phyloP scores from a whole-genome alignment of 2,329 filamentous ascomycete species.

The Penicillium expansum region DNA sequence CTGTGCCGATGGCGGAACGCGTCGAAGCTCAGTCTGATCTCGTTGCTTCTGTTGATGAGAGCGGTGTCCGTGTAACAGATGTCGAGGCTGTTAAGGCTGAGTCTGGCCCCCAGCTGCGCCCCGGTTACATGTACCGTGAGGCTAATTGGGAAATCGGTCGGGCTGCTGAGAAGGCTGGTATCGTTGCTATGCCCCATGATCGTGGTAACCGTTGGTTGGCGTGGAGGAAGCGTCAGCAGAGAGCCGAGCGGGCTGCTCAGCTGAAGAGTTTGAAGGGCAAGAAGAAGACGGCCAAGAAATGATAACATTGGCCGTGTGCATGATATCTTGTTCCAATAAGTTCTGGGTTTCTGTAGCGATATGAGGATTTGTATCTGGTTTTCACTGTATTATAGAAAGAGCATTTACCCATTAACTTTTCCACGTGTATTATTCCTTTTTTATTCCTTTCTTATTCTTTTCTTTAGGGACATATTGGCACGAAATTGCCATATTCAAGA shows the following conservation, averaged over 20 bases:
- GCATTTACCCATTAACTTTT: slow-evolving; percentile 9
- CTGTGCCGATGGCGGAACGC: slow-evolving; percentile 39
- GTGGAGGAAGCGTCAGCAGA: slow-evolving; percentile 59
- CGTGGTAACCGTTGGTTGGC: slow-evolving; percentile 62
- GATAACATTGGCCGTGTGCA: slow-evolving; percentile 17
- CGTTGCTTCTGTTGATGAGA: slow-evolving; percentile 24
- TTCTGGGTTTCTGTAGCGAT: slow-evolving; percentile 27
- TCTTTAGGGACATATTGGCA: background rate
- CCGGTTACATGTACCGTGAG: slow-evolving; percentile 63
- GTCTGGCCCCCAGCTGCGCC: slow-evolving; percentile 43
- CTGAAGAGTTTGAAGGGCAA: slow-evolving; percentile 54
- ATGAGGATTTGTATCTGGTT: slow-evolving; percentile 25
- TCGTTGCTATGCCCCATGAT: slow-evolving; percentile 56
- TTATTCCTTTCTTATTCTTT: background rate
- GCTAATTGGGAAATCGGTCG: slow-evolving; percentile 68
- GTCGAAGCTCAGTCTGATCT: slow-evolving; percentile 25
- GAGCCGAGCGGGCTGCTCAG: slow-evolving; percentile 52
- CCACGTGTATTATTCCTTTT: background rate
- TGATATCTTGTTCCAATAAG: slow-evolving; percentile 22
- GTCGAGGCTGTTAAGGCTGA: slow-evolving; percentile 26
- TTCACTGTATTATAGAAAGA: slow-evolving; percentile 39
- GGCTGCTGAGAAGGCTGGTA: slow-evolving; percentile 58
- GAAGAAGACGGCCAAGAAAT: slow-evolving; percentile 42
- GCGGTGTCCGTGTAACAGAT: slow-evolving; percentile 24
- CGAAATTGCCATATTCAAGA: background rate